These are phyloP conservation scores for Verticillium nonalfalfae DNA, from an alignment of 2,329 filamentous ascomycete species.

Conservation along the genomic window DNA sequence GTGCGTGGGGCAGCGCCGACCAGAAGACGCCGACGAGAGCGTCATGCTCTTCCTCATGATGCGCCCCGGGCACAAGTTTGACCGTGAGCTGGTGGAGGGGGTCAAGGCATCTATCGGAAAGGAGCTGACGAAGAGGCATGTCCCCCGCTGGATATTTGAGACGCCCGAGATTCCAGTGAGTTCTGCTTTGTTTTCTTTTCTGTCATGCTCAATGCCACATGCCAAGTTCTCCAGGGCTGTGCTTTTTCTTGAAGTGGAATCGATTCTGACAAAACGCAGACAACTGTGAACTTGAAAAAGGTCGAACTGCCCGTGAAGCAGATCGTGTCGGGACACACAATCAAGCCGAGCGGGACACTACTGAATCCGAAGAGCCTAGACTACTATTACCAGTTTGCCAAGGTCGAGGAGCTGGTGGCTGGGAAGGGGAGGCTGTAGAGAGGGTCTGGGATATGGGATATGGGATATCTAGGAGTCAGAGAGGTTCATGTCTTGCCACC, in stretches of 20 bases:
- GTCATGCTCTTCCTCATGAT: conserved; percentile 52
- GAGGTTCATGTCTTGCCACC: neutral
- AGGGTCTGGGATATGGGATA: neutral
- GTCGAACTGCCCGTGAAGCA: conserved; percentile 81
- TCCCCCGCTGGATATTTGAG: conserved; percentile 73
- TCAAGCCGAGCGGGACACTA: conserved; percentile 72
- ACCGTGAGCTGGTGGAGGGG: conserved; percentile 42
- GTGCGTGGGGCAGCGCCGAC: conserved; percentile 71
- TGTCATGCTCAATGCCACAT: neutral
- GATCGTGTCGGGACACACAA: conserved; percentile 67
- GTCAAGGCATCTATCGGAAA: conserved; percentile 60
- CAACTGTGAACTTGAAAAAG: conserved; percentile 79
- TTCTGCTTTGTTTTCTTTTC: conserved; percentile 9
- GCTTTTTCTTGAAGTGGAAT: neutral
- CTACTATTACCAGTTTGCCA: conserved; percentile 74
- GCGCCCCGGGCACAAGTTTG: conserved; percentile 50
- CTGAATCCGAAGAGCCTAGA: conserved; percentile 70
- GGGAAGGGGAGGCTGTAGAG: conserved; percentile 41
- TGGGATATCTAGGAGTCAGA: neutral
- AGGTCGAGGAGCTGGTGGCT: conserved; percentile 54
- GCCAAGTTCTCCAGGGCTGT: no score
- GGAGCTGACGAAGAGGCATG: conserved; percentile 66
- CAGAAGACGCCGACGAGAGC: conserved; percentile 44
- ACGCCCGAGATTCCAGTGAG: conserved; percentile 74
- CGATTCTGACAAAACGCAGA: conserved; percentile 36